Conservation (phyloP, 2,329 filamentous ascomycete genomes). For the Cucurbitaria berberidis region DNA sequence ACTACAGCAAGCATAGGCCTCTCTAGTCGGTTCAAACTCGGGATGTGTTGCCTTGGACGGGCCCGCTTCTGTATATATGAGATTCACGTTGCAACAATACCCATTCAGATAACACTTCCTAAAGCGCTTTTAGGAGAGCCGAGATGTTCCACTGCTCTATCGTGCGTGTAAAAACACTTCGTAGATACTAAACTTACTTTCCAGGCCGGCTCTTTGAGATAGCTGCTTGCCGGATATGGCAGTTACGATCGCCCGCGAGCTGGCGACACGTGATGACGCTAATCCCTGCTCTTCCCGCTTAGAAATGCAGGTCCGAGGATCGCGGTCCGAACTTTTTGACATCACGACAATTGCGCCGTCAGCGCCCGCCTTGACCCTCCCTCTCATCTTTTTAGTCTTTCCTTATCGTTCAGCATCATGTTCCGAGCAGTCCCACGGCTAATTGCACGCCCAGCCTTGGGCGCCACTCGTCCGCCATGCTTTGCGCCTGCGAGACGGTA, state of each 20-base stretch:
- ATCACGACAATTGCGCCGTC: constrained; percentile 12
- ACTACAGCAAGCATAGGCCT: constrained; percentile 19
- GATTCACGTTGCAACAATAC: constrained; percentile 28
- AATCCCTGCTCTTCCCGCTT: constrained; percentile 23
- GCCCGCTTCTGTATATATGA: constrained; percentile 30
- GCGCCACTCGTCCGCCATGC: constrained; percentile 48
- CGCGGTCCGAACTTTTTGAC: constrained; percentile 22
- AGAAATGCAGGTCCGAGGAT: constrained; percentile 29
- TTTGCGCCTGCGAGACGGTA: constrained; percentile 53
- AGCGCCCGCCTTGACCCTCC: constrained; percentile 25
- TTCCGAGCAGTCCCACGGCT: constrained; percentile 59
- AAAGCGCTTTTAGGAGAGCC: neutral
- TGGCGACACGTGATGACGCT: constrained; percentile 11
- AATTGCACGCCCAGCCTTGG: constrained; percentile 44
- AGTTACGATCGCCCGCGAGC: neutral
- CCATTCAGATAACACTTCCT: constrained; percentile 12
- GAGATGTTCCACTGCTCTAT: neutral
- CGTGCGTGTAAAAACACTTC: neutral
- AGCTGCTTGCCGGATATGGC: neutral
- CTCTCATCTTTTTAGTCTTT: constrained; percentile 20
- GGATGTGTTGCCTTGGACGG: constrained; percentile 14
- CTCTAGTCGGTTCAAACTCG: constrained; percentile 16
- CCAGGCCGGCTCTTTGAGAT: neutral
- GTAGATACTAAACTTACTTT: neutral
- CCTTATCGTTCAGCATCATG: constrained; percentile 51